phyloP scores from a whole-genome alignment of 495 filamentous ascomycete species.

The Penicillium ochrochloron region DNA sequence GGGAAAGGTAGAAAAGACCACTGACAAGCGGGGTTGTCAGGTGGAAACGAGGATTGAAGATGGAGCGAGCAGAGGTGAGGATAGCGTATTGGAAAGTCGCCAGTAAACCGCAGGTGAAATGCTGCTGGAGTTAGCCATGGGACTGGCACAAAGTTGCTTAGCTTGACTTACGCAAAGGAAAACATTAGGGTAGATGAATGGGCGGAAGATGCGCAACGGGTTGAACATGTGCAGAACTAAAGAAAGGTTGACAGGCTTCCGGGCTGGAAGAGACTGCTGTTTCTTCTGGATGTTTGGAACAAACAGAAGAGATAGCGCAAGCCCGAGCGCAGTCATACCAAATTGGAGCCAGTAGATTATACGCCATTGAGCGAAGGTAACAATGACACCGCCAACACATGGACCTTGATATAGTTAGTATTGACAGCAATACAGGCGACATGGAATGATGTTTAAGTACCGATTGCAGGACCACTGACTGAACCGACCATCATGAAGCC shows the following conservation, averaged over 20 bases:
- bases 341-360: conserved; percentile 64
- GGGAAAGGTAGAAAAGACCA: conserved; percentile 78
- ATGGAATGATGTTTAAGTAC: conserved; percentile 33
- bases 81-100: conserved; percentile 74
- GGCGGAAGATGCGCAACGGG: conserved; percentile 41
- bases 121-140: conserved; percentile 32
- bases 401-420: conserved; percentile 37
- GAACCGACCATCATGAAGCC: conserved; percentile 60
- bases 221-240: conserved; percentile 41
- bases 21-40: conserved; percentile 68
- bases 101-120: conserved; percentile 64
- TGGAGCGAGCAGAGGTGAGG: conserved; percentile 72
- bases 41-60: conserved; percentile 74
- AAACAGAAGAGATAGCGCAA: conserved; percentile 44
- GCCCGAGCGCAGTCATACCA: conserved; percentile 50
- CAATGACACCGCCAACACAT: conserved; percentile 56
- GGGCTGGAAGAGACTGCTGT: neutral
- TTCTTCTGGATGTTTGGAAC: conserved; percentile 40
- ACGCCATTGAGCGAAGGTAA: conserved; percentile 60
- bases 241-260: conserved; percentile 11
- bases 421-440: neutral
- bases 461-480: conserved; percentile 60
- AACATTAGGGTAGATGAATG: conserved; percentile 47
- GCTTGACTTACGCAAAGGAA: conserved; percentile 41
- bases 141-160: neutral